Evolutionary conservation across 2,329 filamentous ascomycete species (phyloP).

Genomic region (Mariannaea elegans): DNA sequence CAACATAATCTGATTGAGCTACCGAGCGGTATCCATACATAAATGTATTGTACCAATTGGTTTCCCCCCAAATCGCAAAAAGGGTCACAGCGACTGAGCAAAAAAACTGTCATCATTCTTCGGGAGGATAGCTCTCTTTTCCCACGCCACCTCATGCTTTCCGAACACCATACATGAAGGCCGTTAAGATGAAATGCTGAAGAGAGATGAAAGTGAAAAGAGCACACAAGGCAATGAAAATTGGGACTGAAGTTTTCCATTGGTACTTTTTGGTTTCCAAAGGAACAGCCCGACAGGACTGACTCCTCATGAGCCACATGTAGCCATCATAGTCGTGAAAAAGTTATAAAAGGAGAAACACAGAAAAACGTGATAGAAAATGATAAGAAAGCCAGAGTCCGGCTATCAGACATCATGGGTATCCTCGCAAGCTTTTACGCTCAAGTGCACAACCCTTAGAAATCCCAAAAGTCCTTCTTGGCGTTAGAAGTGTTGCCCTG

Average conservation of each 20-base stretch:
- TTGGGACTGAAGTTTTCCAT: conserved; percentile 4
- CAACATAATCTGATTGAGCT: conserved; percentile 22
- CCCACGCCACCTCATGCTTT: conserved; percentile 17
- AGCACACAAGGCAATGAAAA: conserved; percentile 20
- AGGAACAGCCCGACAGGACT: conserved; percentile 4
- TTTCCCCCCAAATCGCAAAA: not conserved
- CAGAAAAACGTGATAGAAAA: not conserved
- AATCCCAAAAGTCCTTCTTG: conserved; percentile 59
- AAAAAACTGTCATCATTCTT: conserved; percentile 15
- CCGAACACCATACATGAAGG: conserved; percentile 19
- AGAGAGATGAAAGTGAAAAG: not conserved
- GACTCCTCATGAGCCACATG: conserved; percentile 44
- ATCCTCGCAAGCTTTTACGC: conserved; percentile 18
- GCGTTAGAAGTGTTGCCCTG: conserved; percentile 43
- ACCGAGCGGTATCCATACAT: conserved; percentile 20
- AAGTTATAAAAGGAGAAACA: conserved; percentile 6
- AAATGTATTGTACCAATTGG: not conserved
- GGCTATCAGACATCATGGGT: conserved; percentile 17
- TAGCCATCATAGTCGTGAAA: conserved; percentile 38
- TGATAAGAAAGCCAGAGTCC: conserved; percentile 6
- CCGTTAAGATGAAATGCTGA: conserved; percentile 13
- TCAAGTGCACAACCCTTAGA: conserved; percentile 43
- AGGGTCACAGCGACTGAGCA: not conserved
- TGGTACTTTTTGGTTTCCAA: conserved; percentile 20
- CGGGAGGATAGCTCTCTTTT: not conserved